phyloP scores from a whole-genome alignment of 1,284 basidiomycete genomes.

The Ustilago shanxiensis region DNA sequence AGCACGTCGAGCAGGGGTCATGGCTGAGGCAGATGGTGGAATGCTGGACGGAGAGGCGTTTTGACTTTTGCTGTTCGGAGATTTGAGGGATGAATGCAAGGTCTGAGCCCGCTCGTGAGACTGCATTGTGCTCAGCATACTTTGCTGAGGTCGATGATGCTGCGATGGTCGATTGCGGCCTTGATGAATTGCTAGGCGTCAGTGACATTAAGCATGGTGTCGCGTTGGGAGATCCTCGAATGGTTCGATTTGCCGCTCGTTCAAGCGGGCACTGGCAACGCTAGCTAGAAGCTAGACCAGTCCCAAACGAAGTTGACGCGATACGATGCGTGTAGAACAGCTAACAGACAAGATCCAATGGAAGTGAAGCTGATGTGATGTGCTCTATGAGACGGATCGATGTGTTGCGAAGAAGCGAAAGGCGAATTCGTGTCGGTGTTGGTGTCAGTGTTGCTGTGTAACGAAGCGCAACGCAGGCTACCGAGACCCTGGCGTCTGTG shows the following conservation, averaged over 20 bases:
- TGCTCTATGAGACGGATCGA: background rate
- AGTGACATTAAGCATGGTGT: background rate
- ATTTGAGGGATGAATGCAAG: background rate
- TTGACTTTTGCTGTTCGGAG: background rate
- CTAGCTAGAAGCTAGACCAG: background rate
- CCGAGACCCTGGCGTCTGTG: background rate
- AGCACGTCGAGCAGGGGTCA: slow-evolving; percentile 14
- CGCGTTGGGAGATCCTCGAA: background rate
- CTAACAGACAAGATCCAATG: background rate
- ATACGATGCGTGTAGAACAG: background rate
- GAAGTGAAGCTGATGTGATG: background rate
- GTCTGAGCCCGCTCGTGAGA: slow-evolving; percentile 1
- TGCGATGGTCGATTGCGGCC: background rate
- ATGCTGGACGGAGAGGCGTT: slow-evolving; percentile 1
- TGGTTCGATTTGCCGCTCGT: background rate
- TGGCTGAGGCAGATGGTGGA: slow-evolving; percentile 7
- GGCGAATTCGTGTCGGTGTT: slow-evolving; percentile 11
- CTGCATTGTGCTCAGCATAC: slow-evolving; percentile 17
- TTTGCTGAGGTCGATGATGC: background rate
- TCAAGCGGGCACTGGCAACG: background rate
- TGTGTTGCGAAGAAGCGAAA: background rate
- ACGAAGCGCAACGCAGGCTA: slow-evolving; percentile 1
- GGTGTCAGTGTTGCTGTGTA: slow-evolving; percentile 27
- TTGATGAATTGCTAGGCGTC: background rate
- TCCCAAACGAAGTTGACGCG: no score